Conservation (phyloP, 768 basidiomycete genomes). For the Clitopilus hobsonii region DNA sequence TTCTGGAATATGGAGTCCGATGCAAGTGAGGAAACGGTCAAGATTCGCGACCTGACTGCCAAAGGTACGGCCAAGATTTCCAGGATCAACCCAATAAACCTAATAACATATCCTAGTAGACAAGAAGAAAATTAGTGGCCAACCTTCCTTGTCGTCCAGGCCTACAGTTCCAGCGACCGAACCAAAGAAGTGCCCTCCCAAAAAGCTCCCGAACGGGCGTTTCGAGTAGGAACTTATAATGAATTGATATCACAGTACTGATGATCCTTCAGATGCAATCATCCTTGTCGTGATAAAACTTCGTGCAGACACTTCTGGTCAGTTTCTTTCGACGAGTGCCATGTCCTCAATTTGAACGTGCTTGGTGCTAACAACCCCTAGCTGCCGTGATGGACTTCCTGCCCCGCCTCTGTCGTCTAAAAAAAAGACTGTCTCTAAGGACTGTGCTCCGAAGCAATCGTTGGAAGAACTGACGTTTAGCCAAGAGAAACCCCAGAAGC, state of each 20-base stretch:
- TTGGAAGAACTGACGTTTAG: background rate
- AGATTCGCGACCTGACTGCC: slow-evolving; percentile 32
- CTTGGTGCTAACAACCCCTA: too few relatives aligned
- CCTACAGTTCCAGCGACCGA: too few relatives aligned
- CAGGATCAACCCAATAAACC: too few relatives aligned
- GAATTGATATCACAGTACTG: background rate
- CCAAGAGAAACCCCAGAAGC: background rate
- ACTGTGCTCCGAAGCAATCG: slow-evolving; percentile 8
- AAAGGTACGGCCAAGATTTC: background rate
- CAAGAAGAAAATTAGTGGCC: too few relatives aligned
- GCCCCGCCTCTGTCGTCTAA: slow-evolving; percentile 12
- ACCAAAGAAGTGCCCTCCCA: slow-evolving; percentile 12
- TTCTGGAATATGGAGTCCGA: slow-evolving; percentile 60
- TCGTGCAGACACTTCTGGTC: slow-evolving; percentile 78
- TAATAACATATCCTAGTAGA: too few relatives aligned
- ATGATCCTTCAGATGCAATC: slow-evolving; percentile 59
- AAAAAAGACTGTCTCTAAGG: slow-evolving; percentile 33
- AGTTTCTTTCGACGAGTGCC: slow-evolving; percentile 5
- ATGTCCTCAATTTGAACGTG: too few relatives aligned
- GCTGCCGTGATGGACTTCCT: slow-evolving; percentile 67
- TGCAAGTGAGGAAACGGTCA: slow-evolving; percentile 23
- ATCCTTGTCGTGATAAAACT: slow-evolving; percentile 73
- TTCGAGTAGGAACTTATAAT: slow-evolving; percentile 44
- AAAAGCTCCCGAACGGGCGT: slow-evolving; percentile 56
- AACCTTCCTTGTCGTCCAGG: too few relatives aligned